Evolutionary conservation across 306 rosid genomes (phyloP).

Genomic region (Rosa rugosa): DNA sequence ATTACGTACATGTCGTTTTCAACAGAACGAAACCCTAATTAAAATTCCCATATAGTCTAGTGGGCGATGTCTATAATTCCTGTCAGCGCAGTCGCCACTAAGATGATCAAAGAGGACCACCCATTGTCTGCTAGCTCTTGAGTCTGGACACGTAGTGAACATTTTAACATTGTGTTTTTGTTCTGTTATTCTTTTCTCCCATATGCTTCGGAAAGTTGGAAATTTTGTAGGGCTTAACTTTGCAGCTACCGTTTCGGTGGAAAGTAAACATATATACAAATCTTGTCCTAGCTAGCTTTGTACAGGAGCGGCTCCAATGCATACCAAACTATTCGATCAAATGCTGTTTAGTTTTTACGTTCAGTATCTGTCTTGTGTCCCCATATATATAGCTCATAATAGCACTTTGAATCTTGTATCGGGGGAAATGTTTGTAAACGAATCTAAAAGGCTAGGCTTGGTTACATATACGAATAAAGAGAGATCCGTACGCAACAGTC

Average conservation of each 20-base stretch:
- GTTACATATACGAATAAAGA: too few relatives aligned
- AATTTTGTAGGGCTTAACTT: not conserved
- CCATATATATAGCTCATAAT: not conserved
- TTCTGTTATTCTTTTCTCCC: not conserved
- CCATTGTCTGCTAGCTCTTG: not conserved
- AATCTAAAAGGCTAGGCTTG: too few relatives aligned
- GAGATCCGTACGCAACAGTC: too few relatives aligned
- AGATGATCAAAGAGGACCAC: conserved; percentile 1
- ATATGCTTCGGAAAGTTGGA: not conserved
- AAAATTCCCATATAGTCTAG: not conserved
- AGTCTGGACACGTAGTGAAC: not conserved
- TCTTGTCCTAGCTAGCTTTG: conserved; percentile 6
- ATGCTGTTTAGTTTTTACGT: not conserved
- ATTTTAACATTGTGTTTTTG: not conserved
- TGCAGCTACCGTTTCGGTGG: not conserved
- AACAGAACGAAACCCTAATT: not conserved
- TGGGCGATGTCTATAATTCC: not conserved
- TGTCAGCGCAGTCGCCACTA: not conserved
- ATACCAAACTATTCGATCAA: not conserved
- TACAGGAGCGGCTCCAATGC: not conserved
- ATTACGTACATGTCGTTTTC: not conserved
- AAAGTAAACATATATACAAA: not conserved
- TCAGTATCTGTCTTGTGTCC: not conserved
- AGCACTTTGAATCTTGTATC: not conserved
- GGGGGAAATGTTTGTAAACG: not conserved